phyloP scores from a whole-genome alignment of 306 rosid species.

The Crotalaria pallida region DNA sequence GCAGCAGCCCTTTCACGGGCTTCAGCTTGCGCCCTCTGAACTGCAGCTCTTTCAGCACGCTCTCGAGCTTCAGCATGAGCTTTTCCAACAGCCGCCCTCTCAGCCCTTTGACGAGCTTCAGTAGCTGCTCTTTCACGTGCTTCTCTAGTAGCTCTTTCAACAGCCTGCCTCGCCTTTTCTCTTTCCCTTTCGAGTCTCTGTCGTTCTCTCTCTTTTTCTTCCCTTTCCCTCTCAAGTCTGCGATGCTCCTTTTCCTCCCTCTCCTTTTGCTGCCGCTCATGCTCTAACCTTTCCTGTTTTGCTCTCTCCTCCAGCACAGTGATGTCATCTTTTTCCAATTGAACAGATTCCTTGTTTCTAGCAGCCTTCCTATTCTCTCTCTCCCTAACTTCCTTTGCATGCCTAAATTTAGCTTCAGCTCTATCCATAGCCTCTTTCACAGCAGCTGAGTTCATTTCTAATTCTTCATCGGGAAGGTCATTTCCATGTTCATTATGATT shows the following conservation, averaged over 20 bases:
- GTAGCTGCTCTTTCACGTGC: constrained; percentile 94
- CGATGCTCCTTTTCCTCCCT: constrained; percentile 60
- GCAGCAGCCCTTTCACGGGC: constrained; percentile 97
- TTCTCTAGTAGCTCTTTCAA: constrained; percentile 98
- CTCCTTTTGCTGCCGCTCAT: constrained; percentile 60
- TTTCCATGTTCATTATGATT: constrained; percentile 43
- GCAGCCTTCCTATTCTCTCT: constrained; percentile 67
- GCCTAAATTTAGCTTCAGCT: constrained; percentile 89
- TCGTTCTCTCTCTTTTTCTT: constrained; percentile 64
- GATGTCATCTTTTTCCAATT: constrained; percentile 60
- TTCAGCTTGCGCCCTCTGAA: constrained; percentile 89
- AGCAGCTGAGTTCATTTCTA: constrained; percentile 87
- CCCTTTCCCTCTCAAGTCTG: constrained; percentile 56
- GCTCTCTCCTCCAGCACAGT: constrained; percentile 38
- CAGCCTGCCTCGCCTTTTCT: constrained; percentile 78
- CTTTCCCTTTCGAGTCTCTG: constrained; percentile 72
- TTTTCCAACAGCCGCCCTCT: constrained; percentile 81
- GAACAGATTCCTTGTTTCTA: constrained; percentile 61
- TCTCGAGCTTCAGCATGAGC: constrained; percentile 86
- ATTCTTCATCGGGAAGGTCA: constrained; percentile 60
- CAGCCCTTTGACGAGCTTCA: constrained; percentile 83
- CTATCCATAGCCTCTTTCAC: constrained; percentile 97
- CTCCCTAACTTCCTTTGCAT: constrained; percentile 87
- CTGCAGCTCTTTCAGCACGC: constrained; percentile 92
- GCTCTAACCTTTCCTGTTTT: constrained; percentile 58